Base-by-base conservation (phyloP, 2,329 filamentous ascomycete genomes). In the Amylocarpus encephaloides region DNA sequence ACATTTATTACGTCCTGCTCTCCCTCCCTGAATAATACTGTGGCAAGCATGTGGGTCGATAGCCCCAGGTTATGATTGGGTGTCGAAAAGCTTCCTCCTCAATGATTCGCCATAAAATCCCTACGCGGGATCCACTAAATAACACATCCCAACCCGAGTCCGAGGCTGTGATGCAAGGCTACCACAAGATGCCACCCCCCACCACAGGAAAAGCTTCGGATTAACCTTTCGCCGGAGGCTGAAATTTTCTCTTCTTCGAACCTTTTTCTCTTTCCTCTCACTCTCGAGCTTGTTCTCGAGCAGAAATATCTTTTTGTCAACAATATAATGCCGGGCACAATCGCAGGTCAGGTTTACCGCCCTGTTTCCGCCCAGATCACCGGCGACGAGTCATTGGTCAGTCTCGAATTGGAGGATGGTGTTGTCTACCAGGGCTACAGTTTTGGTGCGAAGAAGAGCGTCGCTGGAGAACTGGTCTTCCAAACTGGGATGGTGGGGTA, bases 401-500 rank as follows among this genome's bases (percentile, higher is more conserved):
- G 86, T 68, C 85, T 98, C 60, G 92, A 98, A 76, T 84, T 98
- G 61, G 79, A 93, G 70, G 91, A 97, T 76, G 90, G 91, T 71
- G 82, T 85, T 51, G 80, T 89, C 66, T 95, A 90, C 77, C 88
- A 94, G 68, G 93, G 93, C 62, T 90, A 88, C 76, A 95, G 90
- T 79, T 98, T 98, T 68, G 93, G 93, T 71, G 91, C 92, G 57
- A 79, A 88, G 66, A 95, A 91, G 79, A 95, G 88, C 74, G 83
- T 94, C 65, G 87, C 92, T 59, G 93, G 93, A 70, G 93, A 98
- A 77, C 78, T 98, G 68, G 93, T 98, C 72, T 98, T 98, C 76
- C 92, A 97, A 79, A 98, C 93, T 51, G 93, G 93, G 71, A 95
- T 97, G 91, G 93, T 97, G 62, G 93, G 93, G 66, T 98, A 98